Conservation (phyloP, 2,329 filamentous ascomycete genomes). For the Phaeosphaeriaceae sp. region DNA sequence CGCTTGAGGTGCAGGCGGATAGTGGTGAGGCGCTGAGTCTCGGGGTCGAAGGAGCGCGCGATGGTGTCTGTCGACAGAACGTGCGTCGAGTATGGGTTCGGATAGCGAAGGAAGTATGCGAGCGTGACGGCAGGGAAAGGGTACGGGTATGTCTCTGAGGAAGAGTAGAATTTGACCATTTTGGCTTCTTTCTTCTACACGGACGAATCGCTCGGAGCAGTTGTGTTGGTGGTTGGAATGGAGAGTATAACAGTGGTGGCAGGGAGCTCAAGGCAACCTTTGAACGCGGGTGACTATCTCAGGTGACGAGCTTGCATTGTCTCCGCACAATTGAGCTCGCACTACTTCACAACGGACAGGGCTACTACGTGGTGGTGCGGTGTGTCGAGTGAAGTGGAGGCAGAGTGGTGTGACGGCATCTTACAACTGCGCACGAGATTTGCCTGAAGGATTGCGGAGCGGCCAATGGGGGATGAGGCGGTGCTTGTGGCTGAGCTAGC, state of each 20-base stretch:
- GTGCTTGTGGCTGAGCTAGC: conserved; percentile 16
- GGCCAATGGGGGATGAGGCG: neutral
- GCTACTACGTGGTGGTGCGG: conserved; percentile 6
- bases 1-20: conserved; percentile 83
- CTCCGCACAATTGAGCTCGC: conserved; percentile 31
- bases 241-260: conserved; percentile 1
- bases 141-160: conserved; percentile 76
- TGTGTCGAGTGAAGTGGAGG: conserved; percentile 13
- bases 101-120: conserved; percentile 89
- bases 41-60: conserved; percentile 72
- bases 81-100: conserved; percentile 83
- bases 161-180: conserved; percentile 62
- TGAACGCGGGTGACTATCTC: conserved; percentile 31
- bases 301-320: conserved; percentile 36
- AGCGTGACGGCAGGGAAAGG: conserved; percentile 85
- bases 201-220: neutral
- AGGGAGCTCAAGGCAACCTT: conserved; percentile 19
- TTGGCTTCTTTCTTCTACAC: neutral
- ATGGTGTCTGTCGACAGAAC: conserved; percentile 86
- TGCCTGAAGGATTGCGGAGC: conserved; percentile 22
- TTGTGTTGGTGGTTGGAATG: conserved; percentile 2
- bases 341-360: conserved; percentile 19
- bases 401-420: conserved; percentile 27
- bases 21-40: conserved; percentile 77
- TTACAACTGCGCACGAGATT: conserved; percentile 26